phyloP scores from a whole-genome alignment of 2,329 filamentous ascomycete species.

The Chaetomium olivaceum region DNA sequence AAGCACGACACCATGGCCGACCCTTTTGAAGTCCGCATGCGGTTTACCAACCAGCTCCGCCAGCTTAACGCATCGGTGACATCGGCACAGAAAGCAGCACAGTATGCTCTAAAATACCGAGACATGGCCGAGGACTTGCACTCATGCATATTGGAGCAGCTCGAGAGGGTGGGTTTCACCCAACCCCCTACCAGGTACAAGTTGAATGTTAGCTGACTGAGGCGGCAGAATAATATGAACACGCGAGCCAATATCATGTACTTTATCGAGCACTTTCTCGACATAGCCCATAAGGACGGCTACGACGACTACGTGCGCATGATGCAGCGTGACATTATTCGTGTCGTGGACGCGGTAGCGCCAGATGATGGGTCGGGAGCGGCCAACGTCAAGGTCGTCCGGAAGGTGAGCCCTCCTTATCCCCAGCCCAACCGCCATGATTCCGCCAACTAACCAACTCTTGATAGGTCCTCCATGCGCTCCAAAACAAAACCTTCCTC shows the following conservation, averaged over 20 bases:
- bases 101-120: conserved; percentile 90
- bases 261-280: conserved; percentile 93
- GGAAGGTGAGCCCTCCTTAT: conserved; percentile 60
- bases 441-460: not conserved
- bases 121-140: conserved; percentile 97
- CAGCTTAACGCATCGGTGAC: conserved; percentile 88
- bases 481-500: conserved; percentile 71
- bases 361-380: conserved; percentile 84
- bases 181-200: not conserved
- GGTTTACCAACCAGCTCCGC: conserved; percentile 87
- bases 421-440: not conserved
- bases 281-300: conserved; percentile 74
- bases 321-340: conserved; percentile 90
- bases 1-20: conserved; percentile 57
- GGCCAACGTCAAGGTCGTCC: conserved; percentile 90
- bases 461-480: conserved; percentile 63
- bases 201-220: conserved; percentile 2
- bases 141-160: conserved; percentile 93
- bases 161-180: conserved; percentile 66
- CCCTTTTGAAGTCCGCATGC: conserved; percentile 97
- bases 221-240: conserved; percentile 82
- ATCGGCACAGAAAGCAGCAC: conserved; percentile 86
- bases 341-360: conserved; percentile 88
- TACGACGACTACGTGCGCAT: conserved; percentile 84
- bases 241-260: conserved; percentile 98